Conservation (phyloP, 805 yeast species). For the Danielozyma ontarioensis region DNA sequence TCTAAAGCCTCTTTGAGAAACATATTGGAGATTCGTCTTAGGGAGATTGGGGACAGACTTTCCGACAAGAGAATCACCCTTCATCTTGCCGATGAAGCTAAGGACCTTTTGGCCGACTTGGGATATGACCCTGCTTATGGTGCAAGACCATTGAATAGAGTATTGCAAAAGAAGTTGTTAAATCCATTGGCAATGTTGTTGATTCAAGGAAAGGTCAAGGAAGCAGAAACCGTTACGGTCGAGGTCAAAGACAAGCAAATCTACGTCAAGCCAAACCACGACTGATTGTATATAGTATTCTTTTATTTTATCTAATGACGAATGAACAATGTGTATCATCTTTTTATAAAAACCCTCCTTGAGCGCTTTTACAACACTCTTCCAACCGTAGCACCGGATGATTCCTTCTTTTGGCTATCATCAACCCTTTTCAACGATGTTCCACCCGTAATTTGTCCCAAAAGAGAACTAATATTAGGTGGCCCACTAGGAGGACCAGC, state of each 20-base stretch:
- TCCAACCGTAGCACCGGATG: slow-evolving; percentile 46
- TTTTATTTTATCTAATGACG: no score
- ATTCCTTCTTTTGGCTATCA: slow-evolving; percentile 41
- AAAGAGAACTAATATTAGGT: slow-evolving; percentile 42
- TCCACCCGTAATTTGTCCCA: slow-evolving; percentile 57
- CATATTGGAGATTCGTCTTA: slow-evolving; percentile 80
- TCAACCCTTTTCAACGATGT: slow-evolving; percentile 46
- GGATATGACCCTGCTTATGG: slow-evolving; percentile 94
- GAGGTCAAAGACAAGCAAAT: slow-evolving; percentile 20
- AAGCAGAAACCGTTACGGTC: slow-evolving; percentile 26
- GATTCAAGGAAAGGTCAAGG: slow-evolving; percentile 69
- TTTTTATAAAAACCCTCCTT: no score
- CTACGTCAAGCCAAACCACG: slow-evolving; percentile 28
- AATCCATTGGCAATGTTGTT: slow-evolving; percentile 82
- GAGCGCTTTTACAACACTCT: no score
- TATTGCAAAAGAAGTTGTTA: slow-evolving; percentile 75
- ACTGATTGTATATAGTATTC: slow-evolving; percentile 1
- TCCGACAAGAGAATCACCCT: slow-evolving; percentile 69
- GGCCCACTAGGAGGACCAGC: slow-evolving; percentile 13
- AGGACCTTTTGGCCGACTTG: slow-evolving; percentile 70
- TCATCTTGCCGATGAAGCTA: slow-evolving; percentile 56
- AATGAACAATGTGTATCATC: no score
- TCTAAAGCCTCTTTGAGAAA: slow-evolving; percentile 68
- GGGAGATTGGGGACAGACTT: slow-evolving; percentile 76
- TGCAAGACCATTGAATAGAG: slow-evolving; percentile 91